Conservation (phyloP, 2,329 filamentous ascomycete species). For the Aureobasidium pullulans region DNA sequence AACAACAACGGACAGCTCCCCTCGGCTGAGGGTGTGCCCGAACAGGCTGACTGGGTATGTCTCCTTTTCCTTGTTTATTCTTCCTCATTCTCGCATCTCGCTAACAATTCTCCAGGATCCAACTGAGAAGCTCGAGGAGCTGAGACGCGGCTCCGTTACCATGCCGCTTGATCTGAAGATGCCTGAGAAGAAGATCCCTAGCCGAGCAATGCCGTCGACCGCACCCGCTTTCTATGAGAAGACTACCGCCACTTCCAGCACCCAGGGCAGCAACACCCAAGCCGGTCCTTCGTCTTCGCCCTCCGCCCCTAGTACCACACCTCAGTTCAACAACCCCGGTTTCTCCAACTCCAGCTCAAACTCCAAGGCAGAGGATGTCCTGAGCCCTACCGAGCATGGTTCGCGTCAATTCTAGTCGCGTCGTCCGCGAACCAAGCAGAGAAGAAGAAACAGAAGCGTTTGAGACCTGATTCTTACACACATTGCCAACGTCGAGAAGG, state of each 20-base stretch:
- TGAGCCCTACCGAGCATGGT: conserved; percentile 13
- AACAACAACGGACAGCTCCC: conserved; percentile 56
- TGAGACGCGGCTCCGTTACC: conserved; percentile 37
- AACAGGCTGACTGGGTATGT: conserved; percentile 93
- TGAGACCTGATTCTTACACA: background rate
- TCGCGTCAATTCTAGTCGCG: conserved; percentile 13
- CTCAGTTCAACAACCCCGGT: conserved; percentile 1
- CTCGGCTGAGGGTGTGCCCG: conserved; percentile 72
- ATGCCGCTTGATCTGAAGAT: conserved; percentile 24
- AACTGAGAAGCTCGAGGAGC: conserved; percentile 37
- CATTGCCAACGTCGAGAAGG: background rate
- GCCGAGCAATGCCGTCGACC: conserved; percentile 24
- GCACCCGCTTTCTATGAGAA: background rate
- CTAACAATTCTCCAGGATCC: conserved; percentile 34
- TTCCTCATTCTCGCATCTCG: background rate
- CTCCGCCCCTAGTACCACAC: background rate
- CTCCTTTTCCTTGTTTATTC: background rate
- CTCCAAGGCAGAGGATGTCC: background rate
- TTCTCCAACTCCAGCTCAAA: background rate
- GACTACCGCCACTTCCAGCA: background rate
- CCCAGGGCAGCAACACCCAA: background rate
- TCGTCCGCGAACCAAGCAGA: background rate
- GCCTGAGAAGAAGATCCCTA: conserved; percentile 22
- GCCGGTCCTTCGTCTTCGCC: background rate
- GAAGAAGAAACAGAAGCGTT: background rate